phyloP scores from a whole-genome alignment of 164 flowering plant species.

The Saururus chinensis region DNA sequence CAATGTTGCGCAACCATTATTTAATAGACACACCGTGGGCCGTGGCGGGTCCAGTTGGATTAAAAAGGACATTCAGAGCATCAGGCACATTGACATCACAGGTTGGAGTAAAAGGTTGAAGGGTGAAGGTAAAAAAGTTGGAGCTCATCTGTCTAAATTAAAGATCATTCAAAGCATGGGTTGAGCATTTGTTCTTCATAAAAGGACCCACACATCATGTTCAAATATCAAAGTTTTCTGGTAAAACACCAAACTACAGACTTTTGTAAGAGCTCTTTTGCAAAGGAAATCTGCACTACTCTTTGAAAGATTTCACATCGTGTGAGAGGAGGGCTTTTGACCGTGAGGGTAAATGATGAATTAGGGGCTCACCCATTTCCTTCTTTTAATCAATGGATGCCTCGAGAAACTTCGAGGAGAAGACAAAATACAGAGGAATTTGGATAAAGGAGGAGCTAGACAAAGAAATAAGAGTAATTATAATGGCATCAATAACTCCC shows the following conservation, averaged over 20 bases:
- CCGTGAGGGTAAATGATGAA: background rate
- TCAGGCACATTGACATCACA: background rate
- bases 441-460: background rate
- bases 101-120: background rate
- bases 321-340: background rate
- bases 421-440: background rate
- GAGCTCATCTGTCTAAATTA: background rate
- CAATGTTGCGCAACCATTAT: no score
- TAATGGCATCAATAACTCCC: background rate
- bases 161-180: background rate
- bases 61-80: no score
- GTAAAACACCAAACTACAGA: background rate
- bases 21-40: no score
- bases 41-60: no score
- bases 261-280: background rate
- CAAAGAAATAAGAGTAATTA: background rate
- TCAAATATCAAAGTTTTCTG: background rate
- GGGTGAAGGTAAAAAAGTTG: background rate
- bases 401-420: background rate
- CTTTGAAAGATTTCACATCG: slow-evolving; percentile 1
- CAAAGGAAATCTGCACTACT: background rate
- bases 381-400: background rate
- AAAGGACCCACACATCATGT: background rate
- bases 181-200: background rate
- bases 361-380: background rate